Conservation (phyloP, 2,329 filamentous ascomycete species). For the Aspergillus calidoustus region DNA sequence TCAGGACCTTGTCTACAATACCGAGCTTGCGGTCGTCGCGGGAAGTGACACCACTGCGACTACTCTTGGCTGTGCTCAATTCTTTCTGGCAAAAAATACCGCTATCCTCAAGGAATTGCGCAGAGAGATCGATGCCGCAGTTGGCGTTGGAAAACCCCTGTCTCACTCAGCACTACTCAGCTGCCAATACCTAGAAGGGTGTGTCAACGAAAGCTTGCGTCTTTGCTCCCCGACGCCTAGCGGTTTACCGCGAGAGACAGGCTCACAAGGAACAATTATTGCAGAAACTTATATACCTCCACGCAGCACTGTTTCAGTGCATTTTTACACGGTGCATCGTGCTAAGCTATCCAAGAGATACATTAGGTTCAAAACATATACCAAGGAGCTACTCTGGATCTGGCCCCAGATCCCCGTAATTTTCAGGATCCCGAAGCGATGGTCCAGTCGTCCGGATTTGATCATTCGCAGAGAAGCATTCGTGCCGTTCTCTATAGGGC, state of each 20-base stretch:
- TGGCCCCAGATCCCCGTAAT: conserved; percentile 13
- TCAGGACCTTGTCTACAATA: conserved; percentile 13
- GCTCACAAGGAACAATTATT: not conserved
- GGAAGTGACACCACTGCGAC: conserved; percentile 16
- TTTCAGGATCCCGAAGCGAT: conserved; percentile 12
- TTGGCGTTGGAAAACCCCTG: not conserved
- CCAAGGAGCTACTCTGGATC: conserved; percentile 2
- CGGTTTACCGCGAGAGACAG: conserved; percentile 19
- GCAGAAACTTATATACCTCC: conserved; percentile 16
- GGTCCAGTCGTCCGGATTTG: conserved; percentile 16
- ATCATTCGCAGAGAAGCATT: conserved; percentile 16
- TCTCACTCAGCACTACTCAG: conserved; percentile 6
- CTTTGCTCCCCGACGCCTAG: conserved; percentile 13
- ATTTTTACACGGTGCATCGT: conserved; percentile 16
- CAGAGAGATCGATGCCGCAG: conserved; percentile 9
- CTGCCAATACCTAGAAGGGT: conserved; percentile 15
- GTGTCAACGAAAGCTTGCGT: conserved; percentile 15
- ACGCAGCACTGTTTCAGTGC: conserved; percentile 15
- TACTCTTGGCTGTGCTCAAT: conserved; percentile 8
- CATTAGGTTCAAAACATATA: not conserved
- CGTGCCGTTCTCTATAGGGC: conserved; percentile 13
- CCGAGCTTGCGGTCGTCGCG: conserved; percentile 15
- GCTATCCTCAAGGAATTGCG: conserved; percentile 7
- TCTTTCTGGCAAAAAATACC: conserved; percentile 16
- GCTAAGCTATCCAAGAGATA: not conserved